A percentile compares a stretch with the other conserved stretches of the same genome.
phyloP scores from a whole-genome alignment of 2,329 filamentous ascomycete genomes.

The Talaromyces sp. region DNA sequence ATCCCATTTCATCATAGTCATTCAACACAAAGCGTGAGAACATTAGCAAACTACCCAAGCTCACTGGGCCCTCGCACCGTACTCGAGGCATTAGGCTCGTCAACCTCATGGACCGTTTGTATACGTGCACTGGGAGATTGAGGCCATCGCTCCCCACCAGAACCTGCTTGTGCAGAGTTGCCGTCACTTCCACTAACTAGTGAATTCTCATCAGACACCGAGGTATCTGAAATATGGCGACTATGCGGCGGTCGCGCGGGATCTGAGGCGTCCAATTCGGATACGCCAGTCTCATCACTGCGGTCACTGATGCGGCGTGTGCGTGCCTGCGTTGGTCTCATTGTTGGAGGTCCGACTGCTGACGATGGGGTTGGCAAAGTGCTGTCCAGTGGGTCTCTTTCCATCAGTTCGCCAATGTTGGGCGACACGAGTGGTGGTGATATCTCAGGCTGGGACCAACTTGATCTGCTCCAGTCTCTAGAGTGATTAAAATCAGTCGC shows the following conservation, averaged over 20 bases:
- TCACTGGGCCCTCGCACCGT: neutral
- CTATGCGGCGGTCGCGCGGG: neutral
- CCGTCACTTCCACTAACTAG: neutral
- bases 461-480: slow-evolving; percentile 1
- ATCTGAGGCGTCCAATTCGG: slow-evolving; percentile 6
- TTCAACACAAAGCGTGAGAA: neutral
- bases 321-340: neutral
- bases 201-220: slow-evolving; percentile 4
- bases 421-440: slow-evolving; percentile 8
- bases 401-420: slow-evolving; percentile 7
- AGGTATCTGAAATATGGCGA: slow-evolving; percentile 5
- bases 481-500: neutral
- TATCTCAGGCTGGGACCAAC: slow-evolving; percentile 6
- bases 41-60: neutral
- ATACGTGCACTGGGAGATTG: neutral
- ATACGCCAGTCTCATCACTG: slow-evolving; percentile 6
- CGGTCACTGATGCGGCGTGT: slow-evolving; percentile 2
- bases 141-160: neutral
- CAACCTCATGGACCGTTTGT: slow-evolving; percentile 7
- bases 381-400: neutral
- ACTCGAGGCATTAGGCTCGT: neutral
- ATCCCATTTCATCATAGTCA: neutral
- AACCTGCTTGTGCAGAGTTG: neutral
- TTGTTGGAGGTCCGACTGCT: neutral
- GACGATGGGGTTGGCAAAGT: neutral